Evolutionary conservation across 78 protist species (phyloP).

Genomic region (Pigoraptor vietnamica): DNA sequence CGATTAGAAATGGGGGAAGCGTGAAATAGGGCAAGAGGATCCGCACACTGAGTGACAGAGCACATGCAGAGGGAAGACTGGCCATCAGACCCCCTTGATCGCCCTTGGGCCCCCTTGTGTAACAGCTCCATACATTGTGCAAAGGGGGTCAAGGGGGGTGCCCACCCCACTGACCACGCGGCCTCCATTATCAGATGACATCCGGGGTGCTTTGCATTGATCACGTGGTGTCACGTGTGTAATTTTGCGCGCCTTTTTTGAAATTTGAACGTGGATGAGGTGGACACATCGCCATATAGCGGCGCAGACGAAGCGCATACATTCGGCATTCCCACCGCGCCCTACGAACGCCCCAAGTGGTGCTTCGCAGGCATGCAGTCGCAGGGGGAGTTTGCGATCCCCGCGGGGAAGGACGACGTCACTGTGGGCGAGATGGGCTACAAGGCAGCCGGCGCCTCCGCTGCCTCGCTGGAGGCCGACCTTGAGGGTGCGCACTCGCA

Average conservation of each 20-base stretch:
- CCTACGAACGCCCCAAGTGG: too few species aligned
- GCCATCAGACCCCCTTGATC: background rate
- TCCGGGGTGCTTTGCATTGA: too few species aligned
- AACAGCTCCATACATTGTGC: background rate
- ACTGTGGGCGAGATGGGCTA: background rate
- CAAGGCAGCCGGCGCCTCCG: background rate
- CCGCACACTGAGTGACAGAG: too few species aligned
- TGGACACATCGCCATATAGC: too few species aligned
- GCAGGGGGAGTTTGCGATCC: background rate
- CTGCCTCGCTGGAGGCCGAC: background rate
- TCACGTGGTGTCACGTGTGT: too few species aligned
- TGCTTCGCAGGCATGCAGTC: background rate
- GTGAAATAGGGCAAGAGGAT: background rate
- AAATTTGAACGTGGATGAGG: too few species aligned
- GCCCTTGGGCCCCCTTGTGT: background rate
- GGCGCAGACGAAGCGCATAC: too few species aligned
- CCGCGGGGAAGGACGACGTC: background rate
- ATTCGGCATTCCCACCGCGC: too few species aligned
- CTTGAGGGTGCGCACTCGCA: background rate
- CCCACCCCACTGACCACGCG: too few species aligned
- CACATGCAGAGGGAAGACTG: too few species aligned
- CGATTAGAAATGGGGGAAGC: background rate
- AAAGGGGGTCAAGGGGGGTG: background rate
- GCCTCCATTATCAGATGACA: too few species aligned
- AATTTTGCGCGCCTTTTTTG: too few species aligned